Base-by-base conservation (phyloP, 352 stramenopile genomes). In the Phytophthora vignae region DNA sequence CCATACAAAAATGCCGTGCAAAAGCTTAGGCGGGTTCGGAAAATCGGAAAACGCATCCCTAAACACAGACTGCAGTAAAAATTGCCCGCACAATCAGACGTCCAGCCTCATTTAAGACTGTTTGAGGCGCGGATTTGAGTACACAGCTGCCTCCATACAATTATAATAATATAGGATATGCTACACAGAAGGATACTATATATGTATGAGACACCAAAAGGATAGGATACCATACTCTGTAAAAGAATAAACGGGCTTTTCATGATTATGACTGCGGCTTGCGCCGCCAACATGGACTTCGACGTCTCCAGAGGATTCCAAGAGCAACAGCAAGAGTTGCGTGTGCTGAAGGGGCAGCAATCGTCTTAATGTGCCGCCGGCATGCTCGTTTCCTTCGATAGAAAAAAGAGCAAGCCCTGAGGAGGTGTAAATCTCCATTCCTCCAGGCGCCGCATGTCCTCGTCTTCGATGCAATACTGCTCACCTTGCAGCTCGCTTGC, bases 1-100 rank as follows among this genome's bases (percentile, higher is more conserved):
- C 12, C 38, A 44, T 44, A 44, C 38, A 44, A 49, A 49, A 11
- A 7, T 1, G 49, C 15, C 15, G 8, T 21, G 4, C 38, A 44
- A 44, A 44, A 44, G 38, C 38, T 44, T 44, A 44, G 38, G 31
- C 62, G 62, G 54, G 62, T 64, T 69, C 25, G 21, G 29, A 63
- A 69, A 64, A 25, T 50, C 33, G 0, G 21, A 53, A 65, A 71
- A 60, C 31, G 29, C 48, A 67, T 60, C 31, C 21, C 33, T 64
- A 31, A 65, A 65, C 64, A 56, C 64, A 60, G 56, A 33, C 33
- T 50, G 36, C 22, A 46, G 10, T 21, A 55, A 71, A 67, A 61
- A 42, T 64, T 73, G 66, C 52, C 67, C 27, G 40, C 60, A 69
- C 67, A 73, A 73, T 58, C 15, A 21, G 46, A 69, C 60, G 21